phyloP scores from a whole-genome alignment of 2,329 filamentous ascomycete species.

The Mycosphaerella sp. region DNA sequence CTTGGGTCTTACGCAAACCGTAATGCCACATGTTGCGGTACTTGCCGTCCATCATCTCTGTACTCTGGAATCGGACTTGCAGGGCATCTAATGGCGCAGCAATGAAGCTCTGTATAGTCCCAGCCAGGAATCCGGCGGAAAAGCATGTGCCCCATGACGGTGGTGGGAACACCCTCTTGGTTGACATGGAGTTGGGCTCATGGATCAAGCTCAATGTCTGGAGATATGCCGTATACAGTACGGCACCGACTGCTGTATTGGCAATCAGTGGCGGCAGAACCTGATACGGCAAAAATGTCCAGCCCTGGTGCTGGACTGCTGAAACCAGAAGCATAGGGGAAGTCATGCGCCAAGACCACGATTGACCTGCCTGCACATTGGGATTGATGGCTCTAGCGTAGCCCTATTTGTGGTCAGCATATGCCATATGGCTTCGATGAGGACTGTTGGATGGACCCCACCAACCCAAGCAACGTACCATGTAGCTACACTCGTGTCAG shows the following conservation, averaged over 20 bases:
- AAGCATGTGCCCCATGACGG: slow-evolving; percentile 60
- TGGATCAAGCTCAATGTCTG: slow-evolving; percentile 62
- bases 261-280: slow-evolving; percentile 69
- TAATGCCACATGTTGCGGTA: slow-evolving; percentile 65
- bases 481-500: slow-evolving; percentile 39
- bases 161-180: slow-evolving; percentile 64
- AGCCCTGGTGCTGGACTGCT: slow-evolving; percentile 63
- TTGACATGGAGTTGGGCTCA: slow-evolving; percentile 55
- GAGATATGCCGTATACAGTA: slow-evolving; percentile 70
- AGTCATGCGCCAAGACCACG: slow-evolving; percentile 59
- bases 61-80: slow-evolving; percentile 63
- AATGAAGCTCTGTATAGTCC: slow-evolving; percentile 62
- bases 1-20: slow-evolving; percentile 58
- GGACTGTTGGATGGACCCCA: background rate
- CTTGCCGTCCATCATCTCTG: slow-evolving; percentile 53
- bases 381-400: slow-evolving; percentile 60
- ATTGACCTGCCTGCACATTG: slow-evolving; percentile 41
- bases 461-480: slow-evolving; percentile 36
- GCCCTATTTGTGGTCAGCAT: slow-evolving; percentile 37
- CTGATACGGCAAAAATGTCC: slow-evolving; percentile 68
- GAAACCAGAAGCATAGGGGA: slow-evolving; percentile 64
- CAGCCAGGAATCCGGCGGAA: slow-evolving; percentile 63
- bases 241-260: slow-evolving; percentile 66
- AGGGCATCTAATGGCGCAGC: slow-evolving; percentile 72
- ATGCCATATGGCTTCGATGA: background rate